phyloP scores from a whole-genome alignment of 2,329 filamentous ascomycete genomes.

The Colletotrichum horii region DNA sequence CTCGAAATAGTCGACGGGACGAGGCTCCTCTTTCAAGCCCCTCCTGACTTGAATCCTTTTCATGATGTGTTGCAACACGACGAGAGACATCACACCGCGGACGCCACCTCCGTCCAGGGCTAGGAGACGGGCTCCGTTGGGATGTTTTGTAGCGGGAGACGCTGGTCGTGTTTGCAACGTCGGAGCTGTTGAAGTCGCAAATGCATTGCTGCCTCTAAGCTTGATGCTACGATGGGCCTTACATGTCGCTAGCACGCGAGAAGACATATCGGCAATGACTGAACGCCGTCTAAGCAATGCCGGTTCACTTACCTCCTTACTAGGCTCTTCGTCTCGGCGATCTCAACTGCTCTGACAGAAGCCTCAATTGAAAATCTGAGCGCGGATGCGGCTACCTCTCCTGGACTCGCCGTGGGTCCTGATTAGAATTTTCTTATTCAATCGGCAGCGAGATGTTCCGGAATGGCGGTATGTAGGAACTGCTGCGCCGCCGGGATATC shows the following conservation, averaged over 20 bases:
- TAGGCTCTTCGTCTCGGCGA: fast-evolving
- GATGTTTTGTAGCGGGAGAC: not conserved
- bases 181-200: not conserved
- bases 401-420: not conserved
- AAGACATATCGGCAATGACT: not conserved
- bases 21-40: not conserved
- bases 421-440: not conserved
- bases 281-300: not conserved
- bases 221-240: not conserved
- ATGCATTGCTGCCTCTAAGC: not conserved
- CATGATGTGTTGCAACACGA: not conserved
- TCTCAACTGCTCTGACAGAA: not conserved
- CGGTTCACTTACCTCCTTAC: not conserved
- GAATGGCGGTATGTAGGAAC: not conserved
- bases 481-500: not conserved
- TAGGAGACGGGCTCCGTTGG: not conserved
- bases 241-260: not conserved
- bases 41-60: not conserved
- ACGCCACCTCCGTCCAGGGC: not conserved
- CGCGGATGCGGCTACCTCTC: not conserved
- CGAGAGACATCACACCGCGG: not conserved
- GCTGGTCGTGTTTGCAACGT: not conserved
- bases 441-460: not conserved
- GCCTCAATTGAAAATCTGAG: not conserved
- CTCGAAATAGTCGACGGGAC: not conserved